These are phyloP conservation scores for Coemansia biformis DNA, from an alignment of 192 early-diverging fungal species.

Conservation along the genomic window DNA sequence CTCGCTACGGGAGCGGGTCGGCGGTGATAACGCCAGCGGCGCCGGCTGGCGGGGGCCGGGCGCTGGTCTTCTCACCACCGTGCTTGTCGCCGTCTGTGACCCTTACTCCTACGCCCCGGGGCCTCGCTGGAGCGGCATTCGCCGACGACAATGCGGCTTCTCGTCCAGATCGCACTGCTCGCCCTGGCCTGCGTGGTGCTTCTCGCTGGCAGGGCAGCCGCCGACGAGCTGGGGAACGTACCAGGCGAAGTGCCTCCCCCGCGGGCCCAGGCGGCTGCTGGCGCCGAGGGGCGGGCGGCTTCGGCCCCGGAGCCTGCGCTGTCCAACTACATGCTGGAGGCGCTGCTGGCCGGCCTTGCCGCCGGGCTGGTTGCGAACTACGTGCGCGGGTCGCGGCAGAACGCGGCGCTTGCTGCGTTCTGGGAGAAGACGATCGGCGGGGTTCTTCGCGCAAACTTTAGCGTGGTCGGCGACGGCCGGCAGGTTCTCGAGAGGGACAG, in stretches of 20 bases:
- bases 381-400: slow-evolving; percentile 41
- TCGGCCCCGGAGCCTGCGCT: slow-evolving; percentile 16
- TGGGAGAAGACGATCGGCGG: slow-evolving; percentile 37
- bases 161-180: slow-evolving; percentile 12
- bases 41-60: too few species aligned
- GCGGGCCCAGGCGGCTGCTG: too few species aligned
- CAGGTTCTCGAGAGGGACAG: slow-evolving; percentile 59
- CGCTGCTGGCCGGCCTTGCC: slow-evolving; percentile 15
- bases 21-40: too few species aligned
- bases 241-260: slow-evolving; percentile 22
- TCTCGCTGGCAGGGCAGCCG: slow-evolving; percentile 15
- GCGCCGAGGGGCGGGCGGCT: neutral
- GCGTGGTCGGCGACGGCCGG: slow-evolving; percentile 60
- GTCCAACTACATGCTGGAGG: slow-evolving; percentile 34
- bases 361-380: slow-evolving; percentile 46
- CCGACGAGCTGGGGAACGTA: slow-evolving; percentile 41
- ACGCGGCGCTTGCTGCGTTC: slow-evolving; percentile 14
- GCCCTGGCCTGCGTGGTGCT: slow-evolving; percentile 24
- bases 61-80: too few species aligned
- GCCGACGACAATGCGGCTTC: neutral
- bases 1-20: too few species aligned
- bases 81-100: too few species aligned
- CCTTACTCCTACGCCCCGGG: neutral
- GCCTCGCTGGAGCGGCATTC: neutral
- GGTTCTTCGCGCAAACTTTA: slow-evolving; percentile 61